A percentile compares a stretch with the other conserved stretches of the same genome.
These are phyloP conservation scores for Loxodes magnus DNA, from an alignment of 73 alveolate species.

Conservation along the genomic window DNA sequence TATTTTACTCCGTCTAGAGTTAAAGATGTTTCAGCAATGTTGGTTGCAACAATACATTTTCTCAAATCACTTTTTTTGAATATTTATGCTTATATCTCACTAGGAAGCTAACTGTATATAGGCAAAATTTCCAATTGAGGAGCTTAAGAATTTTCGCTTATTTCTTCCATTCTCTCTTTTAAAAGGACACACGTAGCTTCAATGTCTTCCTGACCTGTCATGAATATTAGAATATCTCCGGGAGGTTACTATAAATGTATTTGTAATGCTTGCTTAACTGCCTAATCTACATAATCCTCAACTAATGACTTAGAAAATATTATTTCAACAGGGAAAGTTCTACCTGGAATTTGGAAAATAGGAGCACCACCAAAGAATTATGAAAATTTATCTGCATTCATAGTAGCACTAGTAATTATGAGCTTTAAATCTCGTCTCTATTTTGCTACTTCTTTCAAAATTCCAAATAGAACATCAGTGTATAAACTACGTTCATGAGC, in stretches of 20 bases:
- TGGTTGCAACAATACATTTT: constrained; percentile 98
- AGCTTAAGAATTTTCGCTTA: constrained; percentile 85
- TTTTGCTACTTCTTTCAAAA: constrained; percentile 75
- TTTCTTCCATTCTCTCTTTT: constrained; percentile 78
- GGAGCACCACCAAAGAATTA: constrained; percentile 98
- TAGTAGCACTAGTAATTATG: constrained; percentile 99
- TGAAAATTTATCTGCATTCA: constrained; percentile 97
- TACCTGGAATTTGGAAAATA: constrained; percentile 97
- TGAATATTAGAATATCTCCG: constrained; percentile 96
- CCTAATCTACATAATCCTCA: constrained; percentile 99
- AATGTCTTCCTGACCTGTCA: constrained; percentile 99
- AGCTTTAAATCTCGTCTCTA: constrained; percentile 94
- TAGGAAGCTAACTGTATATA: constrained; percentile 96
- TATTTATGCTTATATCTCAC: constrained; percentile 98
- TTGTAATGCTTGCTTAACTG: constrained; percentile 95
- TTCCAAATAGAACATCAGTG: constrained; percentile 99
- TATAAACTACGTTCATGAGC: constrained; percentile 98
- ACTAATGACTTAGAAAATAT: constrained; percentile 81
- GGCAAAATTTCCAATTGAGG: constrained; percentile 97
- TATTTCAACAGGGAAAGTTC: constrained; percentile 97
- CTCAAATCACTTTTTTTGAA: constrained; percentile 93
- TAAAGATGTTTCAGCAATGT: constrained; percentile 98
- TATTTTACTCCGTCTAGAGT: constrained; percentile 99
- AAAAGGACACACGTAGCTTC: constrained; percentile 91
- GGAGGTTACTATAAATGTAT: constrained; percentile 92